Percentiles rank a stretch among this genome's conserved stretches.
These are phyloP conservation scores for Gentiana dahurica DNA, from an alignment of 257 asterid species.

Conservation along the genomic window DNA sequence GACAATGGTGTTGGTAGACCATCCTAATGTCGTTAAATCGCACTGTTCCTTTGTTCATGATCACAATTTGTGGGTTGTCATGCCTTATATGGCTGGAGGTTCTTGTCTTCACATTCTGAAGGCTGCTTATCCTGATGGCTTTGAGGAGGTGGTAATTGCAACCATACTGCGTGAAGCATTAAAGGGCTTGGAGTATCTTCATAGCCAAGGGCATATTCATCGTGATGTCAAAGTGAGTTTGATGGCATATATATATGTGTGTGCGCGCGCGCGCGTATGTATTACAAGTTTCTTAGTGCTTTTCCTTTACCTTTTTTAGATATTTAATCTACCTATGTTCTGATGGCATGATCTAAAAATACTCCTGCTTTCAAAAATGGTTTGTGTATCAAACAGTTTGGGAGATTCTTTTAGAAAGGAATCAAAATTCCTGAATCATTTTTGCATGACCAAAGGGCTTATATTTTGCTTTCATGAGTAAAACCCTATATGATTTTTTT, in stretches of 20 bases:
- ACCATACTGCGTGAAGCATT: slow-evolving; percentile 79
- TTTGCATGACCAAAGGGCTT: too few species aligned
- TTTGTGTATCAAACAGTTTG: too few species aligned
- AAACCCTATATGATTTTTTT: too few species aligned
- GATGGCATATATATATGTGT: neutral
- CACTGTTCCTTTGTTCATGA: slow-evolving; percentile 90
- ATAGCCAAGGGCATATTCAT: slow-evolving; percentile 94
- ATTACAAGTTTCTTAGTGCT: neutral
- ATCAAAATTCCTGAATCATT: too few species aligned
- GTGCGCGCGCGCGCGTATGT: too few species aligned
- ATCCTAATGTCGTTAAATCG: slow-evolving; percentile 87
- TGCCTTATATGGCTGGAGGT: slow-evolving; percentile 99
- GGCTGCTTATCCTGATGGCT: slow-evolving; percentile 85
- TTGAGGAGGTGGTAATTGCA: slow-evolving; percentile 91
- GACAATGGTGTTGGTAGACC: slow-evolving; percentile 92
- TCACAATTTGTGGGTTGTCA: slow-evolving; percentile 90
- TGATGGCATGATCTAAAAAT: neutral
- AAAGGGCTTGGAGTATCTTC: slow-evolving; percentile 94
- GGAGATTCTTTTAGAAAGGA: too few species aligned
- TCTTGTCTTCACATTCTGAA: slow-evolving; percentile 93
- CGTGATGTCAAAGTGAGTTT: slow-evolving; percentile 89
- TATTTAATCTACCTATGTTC: neutral
- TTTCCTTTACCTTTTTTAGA: slow-evolving; percentile 3
- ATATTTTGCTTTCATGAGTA: too few species aligned
- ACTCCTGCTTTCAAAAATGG: too few species aligned